Evolutionary conservation across 805 yeast species (phyloP).

Genomic region (Wickerhamiella musiphila): DNA sequence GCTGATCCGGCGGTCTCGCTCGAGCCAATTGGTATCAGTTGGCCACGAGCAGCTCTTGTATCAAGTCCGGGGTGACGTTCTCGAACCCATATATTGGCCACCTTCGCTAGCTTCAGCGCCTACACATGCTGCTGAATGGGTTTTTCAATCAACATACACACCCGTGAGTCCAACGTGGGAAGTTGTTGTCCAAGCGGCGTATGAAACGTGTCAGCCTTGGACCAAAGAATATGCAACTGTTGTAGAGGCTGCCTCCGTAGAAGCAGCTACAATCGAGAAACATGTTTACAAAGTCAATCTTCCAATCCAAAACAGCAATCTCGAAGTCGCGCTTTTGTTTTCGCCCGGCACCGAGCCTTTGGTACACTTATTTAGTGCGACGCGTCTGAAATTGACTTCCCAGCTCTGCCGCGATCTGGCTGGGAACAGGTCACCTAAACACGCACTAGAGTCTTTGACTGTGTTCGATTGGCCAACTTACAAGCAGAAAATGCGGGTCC

Average conservation of each 20-base stretch:
- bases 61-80: conserved; percentile 11
- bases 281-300: conserved; percentile 13
- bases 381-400: background rate
- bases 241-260: conserved; percentile 13
- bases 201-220: conserved; percentile 15
- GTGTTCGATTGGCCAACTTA: conserved; percentile 21
- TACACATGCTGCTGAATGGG: conserved; percentile 24
- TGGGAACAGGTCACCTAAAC: conserved; percentile 8
- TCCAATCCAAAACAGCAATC: conserved; percentile 8
- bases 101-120: conserved; percentile 17
- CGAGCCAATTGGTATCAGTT: conserved; percentile 14
- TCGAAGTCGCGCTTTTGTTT: conserved; percentile 14
- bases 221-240: conserved; percentile 14
- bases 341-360: conserved; percentile 13
- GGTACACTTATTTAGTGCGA: background rate
- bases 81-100: conserved; percentile 26
- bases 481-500: conserved; percentile 14
- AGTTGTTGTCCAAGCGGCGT: conserved; percentile 12
- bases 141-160: conserved; percentile 19
- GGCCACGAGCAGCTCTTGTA: conserved; percentile 19
- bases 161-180: conserved; percentile 22
- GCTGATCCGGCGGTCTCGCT: conserved; percentile 10
- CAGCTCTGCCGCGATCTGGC: conserved; percentile 7
- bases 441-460: conserved; percentile 4
- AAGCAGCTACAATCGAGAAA: conserved; percentile 16